Conservation (phyloP, 306 rosid genomes). For the Pyrus bretschneideri region DNA sequence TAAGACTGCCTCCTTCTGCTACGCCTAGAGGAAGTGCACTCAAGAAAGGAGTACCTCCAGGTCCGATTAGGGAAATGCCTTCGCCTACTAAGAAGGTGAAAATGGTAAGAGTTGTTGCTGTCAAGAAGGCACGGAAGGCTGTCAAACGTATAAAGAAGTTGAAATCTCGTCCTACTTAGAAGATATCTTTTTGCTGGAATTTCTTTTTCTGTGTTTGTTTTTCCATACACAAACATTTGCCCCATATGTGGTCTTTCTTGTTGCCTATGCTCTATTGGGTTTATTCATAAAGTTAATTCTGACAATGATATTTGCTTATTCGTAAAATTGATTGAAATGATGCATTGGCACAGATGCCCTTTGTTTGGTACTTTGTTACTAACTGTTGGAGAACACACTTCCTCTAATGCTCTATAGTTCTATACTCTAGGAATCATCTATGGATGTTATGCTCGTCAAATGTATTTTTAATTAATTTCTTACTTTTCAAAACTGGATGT, state of each 20-base stretch:
- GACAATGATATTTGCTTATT: constrained; percentile 10
- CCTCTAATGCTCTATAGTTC: neutral
- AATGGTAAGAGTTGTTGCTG: constrained; percentile 28
- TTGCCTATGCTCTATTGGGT: neutral
- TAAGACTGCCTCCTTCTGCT: constrained; percentile 88
- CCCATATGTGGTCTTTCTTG: neutral
- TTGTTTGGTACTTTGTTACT: neutral
- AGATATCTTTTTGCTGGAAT: neutral
- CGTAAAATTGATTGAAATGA: constrained; percentile 5
- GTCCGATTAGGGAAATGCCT: constrained; percentile 80
- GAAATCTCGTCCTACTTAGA: constrained; percentile 30
- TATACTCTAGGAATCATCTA: neutral
- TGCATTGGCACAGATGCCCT: neutral
- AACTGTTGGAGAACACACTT: neutral
- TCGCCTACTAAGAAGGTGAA: constrained; percentile 43
- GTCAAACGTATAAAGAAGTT: constrained; percentile 68
- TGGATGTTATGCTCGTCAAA: neutral
- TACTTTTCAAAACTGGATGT: neutral
- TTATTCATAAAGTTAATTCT: constrained; percentile 1
- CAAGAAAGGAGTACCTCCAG: constrained; percentile 91
- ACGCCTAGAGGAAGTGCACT: constrained; percentile 99
- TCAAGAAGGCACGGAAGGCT: constrained; percentile 62
- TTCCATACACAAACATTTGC: neutral
- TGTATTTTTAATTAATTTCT: neutral
- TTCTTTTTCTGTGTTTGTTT: neutral